phyloP scores from a whole-genome alignment of 1,284 basidiomycete species.

The Pascua sp. region DNA sequence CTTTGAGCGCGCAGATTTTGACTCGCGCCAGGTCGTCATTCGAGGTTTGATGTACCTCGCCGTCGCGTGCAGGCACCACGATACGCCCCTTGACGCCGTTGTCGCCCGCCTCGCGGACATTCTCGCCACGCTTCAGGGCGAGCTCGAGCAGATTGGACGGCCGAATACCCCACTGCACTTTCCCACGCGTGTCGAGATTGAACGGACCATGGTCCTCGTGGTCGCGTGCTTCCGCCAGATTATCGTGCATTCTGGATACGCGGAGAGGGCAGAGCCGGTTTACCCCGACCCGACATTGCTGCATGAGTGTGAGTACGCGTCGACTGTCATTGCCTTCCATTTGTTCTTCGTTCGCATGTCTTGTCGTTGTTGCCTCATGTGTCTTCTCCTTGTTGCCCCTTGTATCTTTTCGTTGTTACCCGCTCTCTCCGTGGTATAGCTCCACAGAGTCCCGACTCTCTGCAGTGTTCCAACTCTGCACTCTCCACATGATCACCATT shows the following conservation, averaged over 20 bases:
- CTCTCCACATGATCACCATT: too few species aligned
- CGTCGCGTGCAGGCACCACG: slow-evolving; percentile 63
- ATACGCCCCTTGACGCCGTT: slow-evolving; percentile 58
- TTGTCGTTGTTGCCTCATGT: too few species aligned
- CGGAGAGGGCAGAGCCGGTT: slow-evolving; percentile 21
- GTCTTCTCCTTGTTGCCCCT: too few species aligned
- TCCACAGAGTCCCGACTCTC: too few species aligned
- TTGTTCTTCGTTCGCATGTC: too few species aligned
- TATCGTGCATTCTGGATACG: slow-evolving; percentile 41
- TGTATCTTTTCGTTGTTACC: too few species aligned
- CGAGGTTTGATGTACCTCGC: slow-evolving; percentile 74
- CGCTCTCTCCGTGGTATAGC: too few species aligned
- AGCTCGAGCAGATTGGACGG: slow-evolving; percentile 49
- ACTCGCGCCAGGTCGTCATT: slow-evolving; percentile 69
- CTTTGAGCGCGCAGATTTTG: slow-evolving; percentile 65
- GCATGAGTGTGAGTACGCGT: slow-evolving; percentile 56
- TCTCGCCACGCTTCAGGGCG: slow-evolving; percentile 58
- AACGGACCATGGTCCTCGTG: slow-evolving; percentile 54
- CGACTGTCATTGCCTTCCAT: too few species aligned
- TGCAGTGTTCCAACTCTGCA: too few species aligned
- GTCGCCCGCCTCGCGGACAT: slow-evolving; percentile 68
- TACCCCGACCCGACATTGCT: slow-evolving; percentile 69
- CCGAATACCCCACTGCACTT: slow-evolving; percentile 18
- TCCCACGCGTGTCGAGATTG: slow-evolving; percentile 36
- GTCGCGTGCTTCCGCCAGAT: slow-evolving; percentile 63